Conservation (phyloP, 2,329 filamentous ascomycete species). For the Lasiodiplodia theobromae region DNA sequence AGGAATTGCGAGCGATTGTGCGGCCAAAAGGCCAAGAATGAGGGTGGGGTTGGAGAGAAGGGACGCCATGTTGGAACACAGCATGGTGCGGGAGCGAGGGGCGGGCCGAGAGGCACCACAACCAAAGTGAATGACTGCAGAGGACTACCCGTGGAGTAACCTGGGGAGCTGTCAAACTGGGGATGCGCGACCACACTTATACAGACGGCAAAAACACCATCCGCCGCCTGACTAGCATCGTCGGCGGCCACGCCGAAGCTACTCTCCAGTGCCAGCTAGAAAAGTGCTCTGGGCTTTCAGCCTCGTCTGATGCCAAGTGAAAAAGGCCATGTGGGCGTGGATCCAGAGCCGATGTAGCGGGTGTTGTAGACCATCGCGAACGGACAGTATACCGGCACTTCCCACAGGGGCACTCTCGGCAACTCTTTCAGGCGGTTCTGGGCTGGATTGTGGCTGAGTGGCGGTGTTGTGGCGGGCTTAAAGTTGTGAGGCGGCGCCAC, state of each 20-base stretch:
- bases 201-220: not conserved
- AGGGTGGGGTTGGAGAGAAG: constrained; percentile 18
- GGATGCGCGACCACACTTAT: not conserved
- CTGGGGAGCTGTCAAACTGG: not conserved
- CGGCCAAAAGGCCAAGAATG: constrained; percentile 21
- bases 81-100: not conserved
- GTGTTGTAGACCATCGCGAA: not conserved
- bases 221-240: not conserved
- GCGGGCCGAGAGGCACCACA: constrained; percentile 19
- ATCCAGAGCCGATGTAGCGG: not conserved
- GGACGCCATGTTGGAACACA: constrained; percentile 21
- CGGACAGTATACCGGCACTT: not conserved
- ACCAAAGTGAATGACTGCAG: not conserved
- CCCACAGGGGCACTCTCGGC: constrained; percentile 5
- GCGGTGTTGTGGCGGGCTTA: constrained; percentile 23
- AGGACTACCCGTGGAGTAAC: not conserved
- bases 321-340: not conserved
- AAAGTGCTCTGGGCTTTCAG: not conserved
- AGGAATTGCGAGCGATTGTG: constrained; percentile 6
- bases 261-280: not conserved
- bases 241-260: not conserved
- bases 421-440: not conserved
- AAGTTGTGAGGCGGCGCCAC: not conserved
- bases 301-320: not conserved
- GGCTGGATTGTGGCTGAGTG: constrained; percentile 21